Base-by-base conservation (phyloP, 331 rosid species). In the Acacia pycnantha region DNA sequence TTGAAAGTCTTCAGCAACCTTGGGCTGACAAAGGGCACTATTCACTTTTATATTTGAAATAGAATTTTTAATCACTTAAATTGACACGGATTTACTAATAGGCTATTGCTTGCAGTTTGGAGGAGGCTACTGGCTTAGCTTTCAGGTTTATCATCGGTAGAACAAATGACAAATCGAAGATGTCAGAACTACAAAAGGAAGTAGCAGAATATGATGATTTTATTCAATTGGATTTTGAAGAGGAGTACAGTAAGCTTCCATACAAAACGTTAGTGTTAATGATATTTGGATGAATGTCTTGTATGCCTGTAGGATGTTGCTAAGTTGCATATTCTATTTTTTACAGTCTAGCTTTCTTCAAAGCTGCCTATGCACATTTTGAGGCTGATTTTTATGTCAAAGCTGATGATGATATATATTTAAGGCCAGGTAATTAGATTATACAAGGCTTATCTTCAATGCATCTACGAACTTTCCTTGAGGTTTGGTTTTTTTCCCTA, bases 211-310 rank as follows among this genome's bases (percentile, higher is more conserved):
- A 88, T 21, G 97, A 96, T 62, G 99, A 93, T 79, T 93, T 96
- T 86, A 79, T 96, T 91, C 88, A 82, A 67, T 68, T 96, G 90
- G 99, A 96, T 87, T 87, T 94, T 19, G 93, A 96, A 89, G 99
- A 94, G 94, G 97, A 96, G 97, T 93, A 96, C 85, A 91, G 95
- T 88, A 96, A 89, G 91, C 99, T 96, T 69, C 99, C 99, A 77
- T 90, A 93, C 89, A 95, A 93, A 92, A 95, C 99, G 99, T 93
- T 83, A 92, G 98, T 93, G 81, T 83, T 85, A 71, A 80, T 82
- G 41, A 37, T 37, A 37, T 37, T 37, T 37, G 98, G 87, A 97
- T 98, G 80, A 70, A 31, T 74, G 16, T 51, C 82, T 56, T 83
- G 59, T 40, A 53, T 79, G 77, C n/a, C 80, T 70, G 37, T 78